Base-by-base conservation (phyloP, 2,329 filamentous ascomycete species). In the Aspergillus candidus region DNA sequence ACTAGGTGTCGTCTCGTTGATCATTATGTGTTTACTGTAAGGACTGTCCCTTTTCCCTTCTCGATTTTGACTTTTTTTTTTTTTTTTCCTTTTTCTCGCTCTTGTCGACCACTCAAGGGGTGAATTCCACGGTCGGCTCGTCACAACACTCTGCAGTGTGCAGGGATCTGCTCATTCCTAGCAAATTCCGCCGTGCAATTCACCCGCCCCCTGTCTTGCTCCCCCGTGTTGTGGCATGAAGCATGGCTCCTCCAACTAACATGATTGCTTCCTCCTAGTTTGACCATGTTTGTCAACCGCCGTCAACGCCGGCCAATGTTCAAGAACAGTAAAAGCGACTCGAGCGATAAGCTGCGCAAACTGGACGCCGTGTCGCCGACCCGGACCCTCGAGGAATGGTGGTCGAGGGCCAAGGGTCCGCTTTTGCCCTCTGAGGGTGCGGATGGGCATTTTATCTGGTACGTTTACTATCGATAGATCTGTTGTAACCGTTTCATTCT, bases 361-460 rank as follows among this genome's bases (percentile, higher is more conserved):
- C 49, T 68, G 12, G 64, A 68, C 35, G 59, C 57, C 12, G 62
- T 66, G 4, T 63, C 61, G 33, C 65, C 65, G 5, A 61, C 53
- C 11, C 59, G 63, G 11, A 66, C 57, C 4, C 52, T 68, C 12
- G 63, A 66, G 36, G 55, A 67, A 38, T 68, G 65, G 64, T 67
- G 63, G 61, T 50, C 58, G 11, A 58, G 48, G 14, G 57, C 60
- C 2, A 65, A 65, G 39, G 56, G 58, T 7, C 60, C 60, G 17
- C 49, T 64, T 18, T 50, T 57, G 11, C 58, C 63, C 10, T 56
- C 62, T 3, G 63, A 67, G 34, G 60, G 51, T 15, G 55, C 58
- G 1, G 63, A 64, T 39, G 57, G 55, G 13, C 60, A 67, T 39
- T 67, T 67, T 52, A 55, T 62, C 27, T 68, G 65, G 65, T 68